phyloP scores from a whole-genome alignment of 1,139 yeast species.

The Eremothecium gossypii region DNA sequence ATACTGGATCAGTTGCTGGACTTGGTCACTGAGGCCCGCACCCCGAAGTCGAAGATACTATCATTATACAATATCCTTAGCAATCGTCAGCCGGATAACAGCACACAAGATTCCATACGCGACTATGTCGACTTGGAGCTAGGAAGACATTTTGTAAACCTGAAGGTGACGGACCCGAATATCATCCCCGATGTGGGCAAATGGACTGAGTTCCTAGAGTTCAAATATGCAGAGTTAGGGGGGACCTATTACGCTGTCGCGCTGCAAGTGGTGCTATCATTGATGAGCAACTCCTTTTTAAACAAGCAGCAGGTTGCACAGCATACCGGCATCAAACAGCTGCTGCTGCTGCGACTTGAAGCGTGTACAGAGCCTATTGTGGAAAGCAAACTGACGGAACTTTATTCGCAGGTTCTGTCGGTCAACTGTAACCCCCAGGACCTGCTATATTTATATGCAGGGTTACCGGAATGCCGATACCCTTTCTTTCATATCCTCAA shows the following conservation, averaged over 20 bases:
- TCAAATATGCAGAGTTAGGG: constrained; percentile 6
- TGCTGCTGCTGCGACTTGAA: constrained; percentile 5
- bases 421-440: constrained; percentile 14
- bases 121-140: constrained; percentile 15
- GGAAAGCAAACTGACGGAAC: constrained; percentile 8
- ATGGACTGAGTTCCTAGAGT: constrained; percentile 9
- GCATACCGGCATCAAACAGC: constrained; percentile 8
- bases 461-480: constrained; percentile 5
- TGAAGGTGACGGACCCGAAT: constrained; percentile 12
- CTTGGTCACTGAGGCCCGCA: constrained; percentile 1
- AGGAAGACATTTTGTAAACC: constrained; percentile 9
- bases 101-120: constrained; percentile 5
- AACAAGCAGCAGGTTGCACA: constrained; percentile 15
- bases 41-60: not conserved
- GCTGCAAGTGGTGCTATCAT: constrained; percentile 15
- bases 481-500: constrained; percentile 11
- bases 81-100: constrained; percentile 1
- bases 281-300: constrained; percentile 14
- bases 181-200: constrained; percentile 7
- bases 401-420: constrained; percentile 11
- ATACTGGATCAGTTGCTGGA: constrained; percentile 4
- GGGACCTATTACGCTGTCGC: constrained; percentile 9
- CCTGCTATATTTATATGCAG: constrained; percentile 11
- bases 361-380: constrained; percentile 1
- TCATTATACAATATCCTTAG: constrained; percentile 2